These are phyloP conservation scores for Penicillium atrosanguineum DNA, from an alignment of 495 filamentous ascomycete species.

Conservation along the genomic window DNA sequence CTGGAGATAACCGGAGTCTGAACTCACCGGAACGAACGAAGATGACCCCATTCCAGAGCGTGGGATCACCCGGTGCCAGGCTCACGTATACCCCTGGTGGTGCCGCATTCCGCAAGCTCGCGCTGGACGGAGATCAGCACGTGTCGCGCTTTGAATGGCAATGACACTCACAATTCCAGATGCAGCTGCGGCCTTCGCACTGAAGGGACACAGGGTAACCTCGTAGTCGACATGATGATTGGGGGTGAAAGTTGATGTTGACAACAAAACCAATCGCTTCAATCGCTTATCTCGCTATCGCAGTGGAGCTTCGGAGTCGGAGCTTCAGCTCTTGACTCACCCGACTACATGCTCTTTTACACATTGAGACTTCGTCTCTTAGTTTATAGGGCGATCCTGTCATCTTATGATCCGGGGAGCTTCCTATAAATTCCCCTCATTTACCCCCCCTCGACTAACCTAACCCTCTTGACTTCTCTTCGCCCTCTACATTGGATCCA, in stretches of 20 bases:
- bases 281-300: constrained; percentile 8
- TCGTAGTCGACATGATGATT: constrained; percentile 38
- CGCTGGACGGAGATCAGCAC: constrained; percentile 45
- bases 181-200: constrained; percentile 65
- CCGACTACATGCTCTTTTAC: neutral
- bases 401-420: too few species aligned
- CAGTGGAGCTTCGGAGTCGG: neutral
- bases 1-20: neutral
- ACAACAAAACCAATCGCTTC: constrained; percentile 1
- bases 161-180: constrained; percentile 66
- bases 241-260: neutral
- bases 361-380: neutral
- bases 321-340: too few species aligned
- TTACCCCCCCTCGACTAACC: neutral
- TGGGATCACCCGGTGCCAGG: constrained; percentile 75
- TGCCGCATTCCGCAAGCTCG: constrained; percentile 74
- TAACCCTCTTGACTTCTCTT: neutral
- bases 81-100: constrained; percentile 84
- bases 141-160: neutral
- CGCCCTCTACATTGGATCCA: neutral
- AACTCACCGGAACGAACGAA: constrained; percentile 80
- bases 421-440: neutral
- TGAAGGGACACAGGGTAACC: constrained; percentile 44
- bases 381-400: neutral
- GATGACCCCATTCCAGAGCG: constrained; percentile 82